phyloP scores from a whole-genome alignment of 2,329 filamentous ascomycete species.

The Ambrosiella xylebori region DNA sequence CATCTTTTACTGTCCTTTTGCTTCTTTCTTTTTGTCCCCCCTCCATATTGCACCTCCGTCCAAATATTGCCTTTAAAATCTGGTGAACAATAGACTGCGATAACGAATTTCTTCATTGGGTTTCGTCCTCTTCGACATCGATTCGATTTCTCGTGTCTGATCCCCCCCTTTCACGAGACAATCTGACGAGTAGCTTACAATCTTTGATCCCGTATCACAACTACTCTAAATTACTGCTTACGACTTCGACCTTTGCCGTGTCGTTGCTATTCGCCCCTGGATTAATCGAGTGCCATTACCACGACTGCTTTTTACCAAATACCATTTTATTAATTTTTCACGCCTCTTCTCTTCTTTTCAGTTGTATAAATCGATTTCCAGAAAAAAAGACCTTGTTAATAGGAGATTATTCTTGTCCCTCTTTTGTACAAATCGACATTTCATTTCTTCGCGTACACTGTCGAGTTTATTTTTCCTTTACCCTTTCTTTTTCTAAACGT shows the following conservation, averaged over 20 bases:
- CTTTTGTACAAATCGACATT: neutral
- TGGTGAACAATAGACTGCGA: neutral
- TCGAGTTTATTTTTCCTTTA: neutral
- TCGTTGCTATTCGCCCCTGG: neutral
- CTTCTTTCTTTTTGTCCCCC: neutral
- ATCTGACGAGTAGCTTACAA: neutral
- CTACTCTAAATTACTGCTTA: neutral
- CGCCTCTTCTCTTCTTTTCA: neutral
- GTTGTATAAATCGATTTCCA: neutral
- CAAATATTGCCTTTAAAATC: neutral
- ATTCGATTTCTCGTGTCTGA: neutral
- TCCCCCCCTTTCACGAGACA: neutral
- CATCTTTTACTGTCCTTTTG: neutral
- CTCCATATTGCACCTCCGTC: neutral
- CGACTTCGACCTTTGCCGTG: neutral
- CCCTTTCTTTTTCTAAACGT: neutral
- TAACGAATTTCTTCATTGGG: neutral
- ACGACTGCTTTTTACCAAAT: neutral
- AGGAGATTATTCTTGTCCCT: neutral
- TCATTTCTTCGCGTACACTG: neutral
- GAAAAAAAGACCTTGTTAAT: neutral
- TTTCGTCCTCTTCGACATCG: neutral
- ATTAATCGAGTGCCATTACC: neutral
- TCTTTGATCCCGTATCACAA: neutral
- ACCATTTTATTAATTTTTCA: neutral